phyloP scores from a whole-genome alignment of 257 asterid genomes.

The Ocimum tenuiflorum region DNA sequence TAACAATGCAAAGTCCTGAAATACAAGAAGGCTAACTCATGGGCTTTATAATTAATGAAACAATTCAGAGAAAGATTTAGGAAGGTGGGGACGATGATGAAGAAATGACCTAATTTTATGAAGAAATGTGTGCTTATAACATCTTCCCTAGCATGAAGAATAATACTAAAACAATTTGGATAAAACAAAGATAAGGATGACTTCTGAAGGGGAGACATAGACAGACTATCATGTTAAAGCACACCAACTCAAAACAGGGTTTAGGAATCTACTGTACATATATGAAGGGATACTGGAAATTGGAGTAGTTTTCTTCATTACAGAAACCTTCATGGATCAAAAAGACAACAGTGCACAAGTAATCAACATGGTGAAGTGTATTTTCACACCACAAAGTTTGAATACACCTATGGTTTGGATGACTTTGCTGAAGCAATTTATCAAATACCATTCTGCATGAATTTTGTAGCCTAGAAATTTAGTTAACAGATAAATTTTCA shows the following conservation, averaged over 20 bases:
- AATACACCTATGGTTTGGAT: neutral
- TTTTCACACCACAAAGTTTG: no score
- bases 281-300: neutral
- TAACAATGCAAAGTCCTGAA: no score
- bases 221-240: neutral
- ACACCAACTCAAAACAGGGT: conserved; percentile 7
- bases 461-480: no score
- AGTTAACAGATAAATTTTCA: neutral
- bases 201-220: neutral
- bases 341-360: no score
- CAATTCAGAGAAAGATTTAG: neutral
- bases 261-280: neutral
- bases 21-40: no score
- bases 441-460: neutral
- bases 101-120: neutral
- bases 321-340: no score
- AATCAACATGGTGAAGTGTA: neutral
- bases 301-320: no score
- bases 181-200: neutral
- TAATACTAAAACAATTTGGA: neutral
- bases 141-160: neutral
- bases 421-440: neutral
- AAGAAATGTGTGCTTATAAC: neutral
- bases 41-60: no score
- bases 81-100: neutral